A percentile compares a stretch with the other conserved stretches of the same genome.
These are phyloP conservation scores for Crithidia brevicula DNA, from an alignment of 208 protist genomes.

Conservation along the genomic window DNA sequence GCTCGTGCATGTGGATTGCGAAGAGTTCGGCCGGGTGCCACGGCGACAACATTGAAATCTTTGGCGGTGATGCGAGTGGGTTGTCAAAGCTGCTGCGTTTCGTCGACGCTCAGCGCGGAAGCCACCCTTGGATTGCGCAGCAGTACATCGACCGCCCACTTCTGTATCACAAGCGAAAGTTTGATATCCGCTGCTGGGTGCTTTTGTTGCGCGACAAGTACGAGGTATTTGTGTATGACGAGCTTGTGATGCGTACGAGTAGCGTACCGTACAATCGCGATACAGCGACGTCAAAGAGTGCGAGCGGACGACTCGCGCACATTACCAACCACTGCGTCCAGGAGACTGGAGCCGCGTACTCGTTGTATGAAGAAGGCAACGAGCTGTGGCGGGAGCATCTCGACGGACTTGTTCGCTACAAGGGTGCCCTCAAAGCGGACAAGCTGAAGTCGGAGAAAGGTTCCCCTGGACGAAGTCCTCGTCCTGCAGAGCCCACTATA, in stretches of 20 bases:
- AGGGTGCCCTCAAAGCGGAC: conserved; percentile 31
- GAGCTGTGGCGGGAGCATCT: conserved; percentile 83
- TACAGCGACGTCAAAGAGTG: conserved; percentile 48
- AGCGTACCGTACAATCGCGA: conserved; percentile 62
- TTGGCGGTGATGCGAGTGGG: conserved; percentile 50
- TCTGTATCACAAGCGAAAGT: conserved; percentile 85
- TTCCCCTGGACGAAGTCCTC: conserved; percentile 17
- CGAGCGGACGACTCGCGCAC: conserved; percentile 52
- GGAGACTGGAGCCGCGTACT: conserved; percentile 53
- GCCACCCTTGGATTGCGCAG: conserved; percentile 76
- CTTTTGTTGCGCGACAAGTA: conserved; percentile 60
- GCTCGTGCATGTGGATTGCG: conserved; percentile 62
- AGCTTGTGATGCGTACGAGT: conserved; percentile 87
- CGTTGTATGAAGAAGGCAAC: conserved; percentile 75
- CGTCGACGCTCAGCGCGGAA: conserved; percentile 29
- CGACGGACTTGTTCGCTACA: conserved; percentile 80
- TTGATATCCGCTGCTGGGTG: conserved; percentile 91
- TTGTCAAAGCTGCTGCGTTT: conserved; percentile 53
- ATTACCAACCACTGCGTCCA: conserved; percentile 94
- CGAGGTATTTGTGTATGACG: conserved; percentile 72
- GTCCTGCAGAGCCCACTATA: conserved; percentile 22
- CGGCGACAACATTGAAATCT: conserved; percentile 82
- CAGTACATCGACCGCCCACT: conserved; percentile 87
- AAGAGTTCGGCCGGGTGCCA: conserved; percentile 84
- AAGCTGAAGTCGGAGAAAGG: conserved; percentile 28